Percentiles rank a stretch among this genome's conserved stretches.
phyloP scores from a whole-genome alignment of 1,139 yeast species.

The Hemisphaericaspora lyxosophila region DNA sequence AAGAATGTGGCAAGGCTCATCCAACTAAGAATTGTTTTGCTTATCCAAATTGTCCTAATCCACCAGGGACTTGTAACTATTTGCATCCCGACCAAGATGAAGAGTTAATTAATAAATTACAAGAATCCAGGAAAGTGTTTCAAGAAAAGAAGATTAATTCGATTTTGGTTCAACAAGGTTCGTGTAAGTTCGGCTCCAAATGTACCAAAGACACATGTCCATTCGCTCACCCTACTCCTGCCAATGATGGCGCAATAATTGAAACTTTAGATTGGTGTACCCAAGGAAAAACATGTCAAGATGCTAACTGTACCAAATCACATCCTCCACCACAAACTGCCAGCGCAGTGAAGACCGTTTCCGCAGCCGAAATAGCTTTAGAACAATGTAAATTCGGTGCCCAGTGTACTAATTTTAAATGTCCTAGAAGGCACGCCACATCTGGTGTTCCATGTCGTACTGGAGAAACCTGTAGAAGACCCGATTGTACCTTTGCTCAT shows the following conservation, averaged over 20 bases:
- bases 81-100: slow-evolving; percentile 85
- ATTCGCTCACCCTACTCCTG: slow-evolving; percentile 90
- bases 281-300: slow-evolving; percentile 61
- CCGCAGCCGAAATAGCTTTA: slow-evolving; percentile 49
- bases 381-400: slow-evolving; percentile 82
- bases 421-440: slow-evolving; percentile 84
- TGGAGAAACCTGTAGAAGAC: slow-evolving; percentile 72
- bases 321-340: slow-evolving; percentile 68
- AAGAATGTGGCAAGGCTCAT: slow-evolving; percentile 71
- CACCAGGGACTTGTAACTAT: slow-evolving; percentile 79
- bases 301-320: slow-evolving; percentile 64
- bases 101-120: slow-evolving; percentile 64
- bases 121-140: slow-evolving; percentile 54
- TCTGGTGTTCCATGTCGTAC: slow-evolving; percentile 74
- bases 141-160: slow-evolving; percentile 37
- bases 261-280: slow-evolving; percentile 74
- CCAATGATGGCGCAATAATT: slow-evolving; percentile 71
- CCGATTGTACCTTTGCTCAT: slow-evolving; percentile 80
- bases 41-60: slow-evolving; percentile 78
- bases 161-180: slow-evolving; percentile 21
- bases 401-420: slow-evolving; percentile 70
- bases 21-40: slow-evolving; percentile 74
- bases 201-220: slow-evolving; percentile 81
- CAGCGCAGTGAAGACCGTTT: slow-evolving; percentile 24
- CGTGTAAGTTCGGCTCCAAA: slow-evolving; percentile 72